These are phyloP conservation scores for Waltergamsia citrina DNA, from an alignment of 2,329 filamentous ascomycete species.

Conservation along the genomic window DNA sequence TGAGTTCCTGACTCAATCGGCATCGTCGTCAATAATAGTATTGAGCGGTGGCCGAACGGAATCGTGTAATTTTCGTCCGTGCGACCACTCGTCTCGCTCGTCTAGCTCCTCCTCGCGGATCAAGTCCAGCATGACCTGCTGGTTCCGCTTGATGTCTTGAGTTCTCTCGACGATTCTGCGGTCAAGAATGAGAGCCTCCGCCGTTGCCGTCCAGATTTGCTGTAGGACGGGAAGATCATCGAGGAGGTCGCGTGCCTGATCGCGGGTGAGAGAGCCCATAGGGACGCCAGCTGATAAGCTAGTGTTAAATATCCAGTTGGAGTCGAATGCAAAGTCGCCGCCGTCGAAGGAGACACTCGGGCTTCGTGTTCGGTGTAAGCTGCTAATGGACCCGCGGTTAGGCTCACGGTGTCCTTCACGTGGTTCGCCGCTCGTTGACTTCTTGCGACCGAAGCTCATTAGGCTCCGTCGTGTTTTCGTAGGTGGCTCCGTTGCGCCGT, in stretches of 20 bases:
- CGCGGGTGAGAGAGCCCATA: constrained; percentile 43
- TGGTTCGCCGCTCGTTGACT: constrained; percentile 28
- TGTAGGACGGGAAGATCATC: constrained; percentile 47
- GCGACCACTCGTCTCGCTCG: constrained; percentile 55
- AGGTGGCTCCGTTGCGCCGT: constrained; percentile 24
- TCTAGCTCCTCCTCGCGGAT: constrained; percentile 51
- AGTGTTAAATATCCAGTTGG: constrained; percentile 44
- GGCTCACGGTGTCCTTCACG: constrained; percentile 3
- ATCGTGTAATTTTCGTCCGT: constrained; percentile 42
- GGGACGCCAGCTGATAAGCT: constrained; percentile 53
- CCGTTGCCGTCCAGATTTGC: constrained; percentile 53
- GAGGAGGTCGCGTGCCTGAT: constrained; percentile 40
- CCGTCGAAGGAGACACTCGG: constrained; percentile 19
- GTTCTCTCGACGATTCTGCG: constrained; percentile 47
- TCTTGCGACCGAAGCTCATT: constrained; percentile 47
- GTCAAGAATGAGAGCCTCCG: constrained; percentile 52
- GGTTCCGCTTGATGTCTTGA: constrained; percentile 54
- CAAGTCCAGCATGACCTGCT: constrained; percentile 52
- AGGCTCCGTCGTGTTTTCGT: constrained; percentile 42
- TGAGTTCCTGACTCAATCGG: constrained; percentile 16
- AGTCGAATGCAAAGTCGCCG: constrained; percentile 12
- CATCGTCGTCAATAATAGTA: constrained; percentile 43
- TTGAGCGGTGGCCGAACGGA: constrained; percentile 44
- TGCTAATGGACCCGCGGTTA: constrained; percentile 9
- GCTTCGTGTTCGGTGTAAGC: constrained; percentile 16